A percentile compares a stretch with the other conserved stretches of the same genome.
phyloP scores from a whole-genome alignment of 768 basidiomycete genomes.

The Kwoniella dejecticola region DNA sequence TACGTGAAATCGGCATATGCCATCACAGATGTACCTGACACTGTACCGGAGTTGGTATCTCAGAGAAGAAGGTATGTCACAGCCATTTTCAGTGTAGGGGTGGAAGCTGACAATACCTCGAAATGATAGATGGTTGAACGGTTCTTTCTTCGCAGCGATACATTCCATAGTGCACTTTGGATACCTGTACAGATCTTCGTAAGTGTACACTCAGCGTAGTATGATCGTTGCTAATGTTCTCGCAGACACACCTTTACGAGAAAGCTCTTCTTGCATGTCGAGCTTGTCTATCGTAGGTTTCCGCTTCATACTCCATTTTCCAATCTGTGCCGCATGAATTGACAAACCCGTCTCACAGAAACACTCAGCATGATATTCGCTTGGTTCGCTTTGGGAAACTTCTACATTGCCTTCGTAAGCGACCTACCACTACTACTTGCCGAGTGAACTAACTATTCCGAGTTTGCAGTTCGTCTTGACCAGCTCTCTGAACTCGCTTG shows the following conservation, averaged over 20 bases:
- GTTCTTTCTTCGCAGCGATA: conserved; percentile 95
- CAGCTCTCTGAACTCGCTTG: conserved; percentile 65
- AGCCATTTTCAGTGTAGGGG: no score
- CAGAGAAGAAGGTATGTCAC: conserved; percentile 67
- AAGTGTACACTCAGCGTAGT: conserved; percentile 12
- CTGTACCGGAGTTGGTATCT: conserved; percentile 88
- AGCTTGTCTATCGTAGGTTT: conserved; percentile 74
- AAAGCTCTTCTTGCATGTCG: conserved; percentile 93
- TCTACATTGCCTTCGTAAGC: conserved; percentile 76
- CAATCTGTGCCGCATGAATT: neutral
- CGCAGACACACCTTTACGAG: conserved; percentile 67
- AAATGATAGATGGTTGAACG: conserved; percentile 93
- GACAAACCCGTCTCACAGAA: conserved; percentile 52
- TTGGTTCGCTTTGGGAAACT: conserved; percentile 89
- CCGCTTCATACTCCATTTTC: neutral
- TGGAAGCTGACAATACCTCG: no score
- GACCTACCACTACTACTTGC: neutral
- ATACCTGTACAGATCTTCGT: conserved; percentile 87
- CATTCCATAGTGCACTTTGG: conserved; percentile 91
- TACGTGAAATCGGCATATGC: conserved; percentile 95
- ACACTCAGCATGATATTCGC: conserved; percentile 86
- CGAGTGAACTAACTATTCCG: neutral
- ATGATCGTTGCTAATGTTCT: conserved; percentile 18
- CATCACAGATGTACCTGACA: conserved; percentile 89
- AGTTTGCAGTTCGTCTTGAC: conserved; percentile 63